Conservation (phyloP, 257 asterid species). For the Solanum ahanhuiri region DNA sequence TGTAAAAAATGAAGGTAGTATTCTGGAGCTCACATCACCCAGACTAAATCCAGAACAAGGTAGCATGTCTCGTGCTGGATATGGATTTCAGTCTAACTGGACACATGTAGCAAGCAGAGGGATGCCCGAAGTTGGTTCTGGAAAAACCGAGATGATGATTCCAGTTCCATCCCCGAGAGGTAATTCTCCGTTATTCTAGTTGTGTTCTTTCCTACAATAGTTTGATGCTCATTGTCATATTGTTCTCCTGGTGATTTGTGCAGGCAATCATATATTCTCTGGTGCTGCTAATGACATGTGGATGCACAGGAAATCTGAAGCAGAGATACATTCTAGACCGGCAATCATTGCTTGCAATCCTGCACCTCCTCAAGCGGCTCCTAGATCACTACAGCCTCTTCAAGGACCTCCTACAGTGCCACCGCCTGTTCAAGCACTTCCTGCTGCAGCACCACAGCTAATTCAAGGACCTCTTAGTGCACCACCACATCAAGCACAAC, state of each 20-base stretch:
- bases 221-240: background rate
- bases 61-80: slow-evolving; percentile 34
- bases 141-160: slow-evolving; percentile 13
- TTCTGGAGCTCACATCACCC: slow-evolving; percentile 62
- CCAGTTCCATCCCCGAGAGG: slow-evolving; percentile 23
- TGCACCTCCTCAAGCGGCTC: slow-evolving; percentile 33
- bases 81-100: slow-evolving; percentile 58
- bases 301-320: slow-evolving; percentile 34
- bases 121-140: slow-evolving; percentile 36
- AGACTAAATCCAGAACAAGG: slow-evolving; percentile 57
- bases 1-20: slow-evolving; percentile 35
- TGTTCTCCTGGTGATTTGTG: background rate
- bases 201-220: background rate
- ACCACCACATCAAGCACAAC: slow-evolving; percentile 50
- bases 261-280: slow-evolving; percentile 17
- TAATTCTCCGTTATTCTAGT: background rate
- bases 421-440: background rate
- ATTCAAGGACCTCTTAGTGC: slow-evolving; percentile 41
- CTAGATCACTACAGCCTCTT: slow-evolving; percentile 43
- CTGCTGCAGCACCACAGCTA: slow-evolving; percentile 43
- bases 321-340: slow-evolving; percentile 39
- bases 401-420: slow-evolving; percentile 48
- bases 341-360: slow-evolving; percentile 34
- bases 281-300: slow-evolving; percentile 23
- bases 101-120: slow-evolving; percentile 26